Conservation (phyloP, 106 monocot species). For the Alisma plantagoaquatica region DNA sequence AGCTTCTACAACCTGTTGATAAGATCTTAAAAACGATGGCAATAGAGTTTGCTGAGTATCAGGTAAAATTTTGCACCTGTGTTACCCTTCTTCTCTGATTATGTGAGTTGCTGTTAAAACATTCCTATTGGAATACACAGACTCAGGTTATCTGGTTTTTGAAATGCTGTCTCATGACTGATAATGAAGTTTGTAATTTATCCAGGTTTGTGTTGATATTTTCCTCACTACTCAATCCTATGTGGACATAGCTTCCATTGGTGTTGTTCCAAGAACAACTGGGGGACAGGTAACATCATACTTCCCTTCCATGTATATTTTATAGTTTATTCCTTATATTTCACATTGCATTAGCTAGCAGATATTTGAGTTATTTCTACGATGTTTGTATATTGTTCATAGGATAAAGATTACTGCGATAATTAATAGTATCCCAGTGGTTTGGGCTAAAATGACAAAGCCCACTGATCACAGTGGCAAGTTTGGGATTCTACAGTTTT, state of each 20-base stretch:
- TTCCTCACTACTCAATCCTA: constrained; percentile 78
- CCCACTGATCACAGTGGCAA: no score
- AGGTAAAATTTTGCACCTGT: constrained; percentile 34
- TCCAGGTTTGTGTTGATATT: constrained; percentile 90
- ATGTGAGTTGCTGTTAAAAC: no score
- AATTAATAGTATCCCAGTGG: no score
- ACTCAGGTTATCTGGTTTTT: no score
- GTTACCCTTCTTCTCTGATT: not conserved
- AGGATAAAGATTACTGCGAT: no score
- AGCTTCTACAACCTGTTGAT: constrained; percentile 91
- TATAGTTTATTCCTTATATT: not conserved
- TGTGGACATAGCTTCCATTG: constrained; percentile 82
- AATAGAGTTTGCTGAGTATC: constrained; percentile 93
- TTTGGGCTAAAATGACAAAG: no score
- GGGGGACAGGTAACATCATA: constrained; percentile 70
- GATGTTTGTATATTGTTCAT: no score
- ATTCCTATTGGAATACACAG: no score
- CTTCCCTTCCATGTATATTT: not conserved
- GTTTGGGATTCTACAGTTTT: no score
- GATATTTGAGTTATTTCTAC: no score
- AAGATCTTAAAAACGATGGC: constrained; percentile 90
- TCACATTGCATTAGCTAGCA: not conserved
- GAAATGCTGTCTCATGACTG: no score
- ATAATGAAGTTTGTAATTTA: no score
- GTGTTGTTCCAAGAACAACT: constrained; percentile 72